These are phyloP conservation scores for Typha latifolia DNA, from an alignment of 176 grass and related monocot genomes.

Conservation along the genomic window DNA sequence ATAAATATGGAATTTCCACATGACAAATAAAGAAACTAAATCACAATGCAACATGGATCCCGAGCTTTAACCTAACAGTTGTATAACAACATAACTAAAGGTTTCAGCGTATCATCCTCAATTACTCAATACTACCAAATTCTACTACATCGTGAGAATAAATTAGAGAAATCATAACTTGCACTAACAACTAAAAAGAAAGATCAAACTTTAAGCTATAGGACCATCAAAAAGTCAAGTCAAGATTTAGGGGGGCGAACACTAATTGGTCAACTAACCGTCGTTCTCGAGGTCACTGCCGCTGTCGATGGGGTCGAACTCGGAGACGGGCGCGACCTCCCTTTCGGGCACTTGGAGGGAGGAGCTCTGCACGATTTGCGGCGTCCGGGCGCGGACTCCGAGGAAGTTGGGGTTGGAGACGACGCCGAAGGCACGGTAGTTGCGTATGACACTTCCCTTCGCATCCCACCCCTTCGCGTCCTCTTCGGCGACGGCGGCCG, in stretches of 20 bases:
- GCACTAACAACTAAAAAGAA: no score
- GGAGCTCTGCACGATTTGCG: conserved; percentile 38
- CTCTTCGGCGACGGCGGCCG: conserved; percentile 30
- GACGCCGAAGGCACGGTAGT: conserved; percentile 78
- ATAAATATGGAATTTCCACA: no score
- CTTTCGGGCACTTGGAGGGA: conserved; percentile 47
- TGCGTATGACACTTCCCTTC: conserved; percentile 78
- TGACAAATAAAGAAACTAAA: no score
- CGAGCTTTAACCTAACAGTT: no score
- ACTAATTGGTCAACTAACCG: conserved; percentile 28
- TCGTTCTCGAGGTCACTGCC: conserved; percentile 72
- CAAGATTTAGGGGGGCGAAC: background rate
- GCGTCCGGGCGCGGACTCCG: conserved; percentile 54
- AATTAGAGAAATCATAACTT: no score
- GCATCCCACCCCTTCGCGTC: conserved; percentile 42
- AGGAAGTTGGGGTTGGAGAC: conserved; percentile 79
- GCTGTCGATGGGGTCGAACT: conserved; percentile 60
- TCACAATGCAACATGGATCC: no score
- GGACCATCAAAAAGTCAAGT: background rate
- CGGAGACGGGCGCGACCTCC: conserved; percentile 14
- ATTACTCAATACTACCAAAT: background rate
- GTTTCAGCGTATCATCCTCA: no score
- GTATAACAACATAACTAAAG: no score
- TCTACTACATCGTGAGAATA: no score
- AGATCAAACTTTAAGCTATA: background rate